Conservation (phyloP, 2,329 filamentous ascomycete species). For the Ophioceras dolichostomum region DNA sequence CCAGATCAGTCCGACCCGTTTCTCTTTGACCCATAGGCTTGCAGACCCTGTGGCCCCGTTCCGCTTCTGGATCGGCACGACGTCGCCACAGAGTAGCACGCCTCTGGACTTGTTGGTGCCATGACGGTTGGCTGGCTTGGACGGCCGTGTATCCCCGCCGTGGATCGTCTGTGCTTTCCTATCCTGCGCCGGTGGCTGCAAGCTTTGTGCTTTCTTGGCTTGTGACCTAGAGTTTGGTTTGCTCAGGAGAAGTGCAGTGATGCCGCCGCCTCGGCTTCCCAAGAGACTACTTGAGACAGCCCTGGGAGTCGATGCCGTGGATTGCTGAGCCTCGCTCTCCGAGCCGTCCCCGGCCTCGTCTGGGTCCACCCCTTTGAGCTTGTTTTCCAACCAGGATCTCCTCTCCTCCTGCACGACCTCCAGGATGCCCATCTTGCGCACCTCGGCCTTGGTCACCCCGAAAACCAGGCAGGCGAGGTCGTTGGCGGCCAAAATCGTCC, state of each 20-base stretch:
- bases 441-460: constrained; percentile 93
- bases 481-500: constrained; percentile 93
- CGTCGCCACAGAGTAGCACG: constrained; percentile 87
- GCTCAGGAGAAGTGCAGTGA: constrained; percentile 78
- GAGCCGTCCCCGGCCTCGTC: constrained; percentile 28
- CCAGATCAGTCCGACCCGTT: constrained; percentile 88
- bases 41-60: constrained; percentile 87
- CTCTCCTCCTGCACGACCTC: constrained; percentile 89
- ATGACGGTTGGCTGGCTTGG: constrained; percentile 50
- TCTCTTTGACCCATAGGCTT: constrained; percentile 98
- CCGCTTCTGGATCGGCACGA: constrained; percentile 95
- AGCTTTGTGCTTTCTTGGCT: too few species aligned
- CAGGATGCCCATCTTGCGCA: constrained; percentile 86
- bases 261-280: constrained; percentile 58
- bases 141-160: constrained; percentile 39
- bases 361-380: constrained; percentile 53
- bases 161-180: constrained; percentile 50
- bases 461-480: constrained; percentile 96
- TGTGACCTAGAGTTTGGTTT: constrained; percentile 57
- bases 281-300: constrained; percentile 39
- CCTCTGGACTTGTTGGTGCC: constrained; percentile 59
- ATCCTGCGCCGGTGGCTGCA: constrained; percentile 34
- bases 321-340: constrained; percentile 17
- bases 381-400: constrained; percentile 79
- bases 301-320: constrained; percentile 21